phyloP scores from a whole-genome alignment of 2,329 filamentous ascomycete genomes.

The Colletotrichum phormii region DNA sequence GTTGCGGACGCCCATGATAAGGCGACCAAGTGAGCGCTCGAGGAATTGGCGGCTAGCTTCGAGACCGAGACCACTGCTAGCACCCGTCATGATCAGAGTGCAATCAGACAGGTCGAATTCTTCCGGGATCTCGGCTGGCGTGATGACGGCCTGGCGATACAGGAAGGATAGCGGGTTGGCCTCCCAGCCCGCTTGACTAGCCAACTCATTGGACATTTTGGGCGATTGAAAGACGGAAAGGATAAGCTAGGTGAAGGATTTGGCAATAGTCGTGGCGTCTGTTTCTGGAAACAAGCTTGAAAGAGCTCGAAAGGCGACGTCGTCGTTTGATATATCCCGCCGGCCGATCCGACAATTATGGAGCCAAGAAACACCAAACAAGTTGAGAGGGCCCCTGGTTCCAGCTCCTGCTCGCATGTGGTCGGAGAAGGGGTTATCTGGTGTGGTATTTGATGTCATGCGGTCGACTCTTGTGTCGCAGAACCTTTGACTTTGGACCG shows the following conservation, averaged over 20 bases:
- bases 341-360: slow-evolving; percentile 27
- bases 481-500: slow-evolving; percentile 23
- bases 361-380: slow-evolving; percentile 31
- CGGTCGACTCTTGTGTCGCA: slow-evolving; percentile 7
- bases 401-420: not conserved
- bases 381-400: slow-evolving; percentile 17
- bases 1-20: slow-evolving; percentile 56
- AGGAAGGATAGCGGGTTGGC: slow-evolving; percentile 33
- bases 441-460: slow-evolving; percentile 21
- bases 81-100: slow-evolving; percentile 55
- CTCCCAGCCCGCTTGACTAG: slow-evolving; percentile 31
- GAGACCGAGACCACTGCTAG: slow-evolving; percentile 55
- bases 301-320: not conserved
- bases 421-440: not conserved
- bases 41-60: slow-evolving; percentile 53
- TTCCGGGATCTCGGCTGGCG: slow-evolving; percentile 27
- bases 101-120: slow-evolving; percentile 38
- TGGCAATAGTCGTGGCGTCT: not conserved
- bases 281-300: slow-evolving; percentile 12
- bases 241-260: not conserved
- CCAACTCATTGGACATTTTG: slow-evolving; percentile 33
- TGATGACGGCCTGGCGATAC: slow-evolving; percentile 30
- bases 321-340: slow-evolving; percentile 8
- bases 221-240: not conserved
- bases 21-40: slow-evolving; percentile 45